Percentiles rank a stretch among this genome's conserved stretches.
Conservation (phyloP, 306 rosid genomes). For the Rosa lucieae region DNA sequence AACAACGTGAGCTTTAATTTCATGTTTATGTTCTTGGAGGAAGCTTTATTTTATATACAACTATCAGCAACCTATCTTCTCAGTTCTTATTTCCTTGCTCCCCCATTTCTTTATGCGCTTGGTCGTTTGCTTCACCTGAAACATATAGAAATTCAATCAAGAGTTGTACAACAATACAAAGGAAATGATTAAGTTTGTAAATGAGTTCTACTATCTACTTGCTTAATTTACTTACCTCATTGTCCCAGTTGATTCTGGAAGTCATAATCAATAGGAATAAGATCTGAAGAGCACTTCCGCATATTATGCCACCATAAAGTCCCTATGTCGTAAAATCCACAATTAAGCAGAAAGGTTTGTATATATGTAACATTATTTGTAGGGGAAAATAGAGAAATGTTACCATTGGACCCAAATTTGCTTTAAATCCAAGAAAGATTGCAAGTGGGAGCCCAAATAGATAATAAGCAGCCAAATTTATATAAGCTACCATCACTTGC, state of each 20-base stretch:
- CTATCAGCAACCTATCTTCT: not conserved
- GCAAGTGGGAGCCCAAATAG: conserved; percentile 54
- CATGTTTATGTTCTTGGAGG: not conserved
- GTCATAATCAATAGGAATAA: conserved; percentile 22
- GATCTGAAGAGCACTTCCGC: conserved; percentile 37
- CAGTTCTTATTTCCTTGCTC: conserved; percentile 9
- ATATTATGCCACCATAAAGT: conserved; percentile 30
- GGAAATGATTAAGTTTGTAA: not conserved
- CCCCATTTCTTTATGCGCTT: conserved; percentile 39
- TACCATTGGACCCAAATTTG: conserved; percentile 37
- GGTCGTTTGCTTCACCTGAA: conserved; percentile 40
- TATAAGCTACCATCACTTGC: conserved; percentile 58
- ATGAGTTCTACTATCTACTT: not conserved
- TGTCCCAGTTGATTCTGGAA: conserved; percentile 41
- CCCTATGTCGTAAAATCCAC: conserved; percentile 16
- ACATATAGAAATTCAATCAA: not conserved
- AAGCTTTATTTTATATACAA: not conserved
- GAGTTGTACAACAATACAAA: not conserved
- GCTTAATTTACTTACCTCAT: conserved; percentile 31
- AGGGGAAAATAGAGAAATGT: not conserved
- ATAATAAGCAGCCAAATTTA: conserved; percentile 53
- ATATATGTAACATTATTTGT: not conserved
- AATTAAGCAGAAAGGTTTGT: not conserved
- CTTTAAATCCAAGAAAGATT: conserved; percentile 34
- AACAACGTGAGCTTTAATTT: not conserved